Percentiles rank a stretch among this genome's conserved stretches.
phyloP scores from a whole-genome alignment of 2,329 filamentous ascomycete species.

The Penicillium sp. region DNA sequence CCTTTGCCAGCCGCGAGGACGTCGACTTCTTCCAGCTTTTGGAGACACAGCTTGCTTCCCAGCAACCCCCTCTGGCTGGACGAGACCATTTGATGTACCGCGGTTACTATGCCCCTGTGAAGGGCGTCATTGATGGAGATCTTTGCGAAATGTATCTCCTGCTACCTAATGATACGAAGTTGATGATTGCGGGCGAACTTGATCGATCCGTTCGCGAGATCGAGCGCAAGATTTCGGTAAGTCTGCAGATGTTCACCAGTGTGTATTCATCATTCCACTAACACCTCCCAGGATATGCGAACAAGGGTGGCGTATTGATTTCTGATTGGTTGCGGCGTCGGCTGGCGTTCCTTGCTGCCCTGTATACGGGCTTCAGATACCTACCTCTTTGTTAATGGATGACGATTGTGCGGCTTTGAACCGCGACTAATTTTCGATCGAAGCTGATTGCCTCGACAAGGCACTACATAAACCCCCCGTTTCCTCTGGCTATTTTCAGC shows the following conservation, averaged over 20 bases:
- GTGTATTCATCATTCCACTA: slow-evolving; percentile 3
- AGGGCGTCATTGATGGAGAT: slow-evolving; percentile 95
- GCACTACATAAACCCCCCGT: neutral
- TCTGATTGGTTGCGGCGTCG: slow-evolving; percentile 25
- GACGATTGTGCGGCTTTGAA: slow-evolving; percentile 10
- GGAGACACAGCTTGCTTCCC: slow-evolving; percentile 79
- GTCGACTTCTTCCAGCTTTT: slow-evolving; percentile 97
- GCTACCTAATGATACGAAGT: slow-evolving; percentile 82
- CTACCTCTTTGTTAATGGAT: slow-evolving; percentile 21
- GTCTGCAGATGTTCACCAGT: slow-evolving; percentile 18
- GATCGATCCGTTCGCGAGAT: slow-evolving; percentile 90
- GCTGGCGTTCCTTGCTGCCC: slow-evolving; percentile 19
- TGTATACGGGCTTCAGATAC: slow-evolving; percentile 27
- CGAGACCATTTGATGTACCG: slow-evolving; percentile 95
- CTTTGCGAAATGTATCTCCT: slow-evolving; percentile 88
- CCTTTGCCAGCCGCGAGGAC: slow-evolving; percentile 87
- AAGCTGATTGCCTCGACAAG: neutral
- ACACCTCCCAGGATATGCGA: slow-evolving; percentile 51
- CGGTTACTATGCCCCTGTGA: slow-evolving; percentile 92
- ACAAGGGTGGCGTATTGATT: slow-evolving; percentile 55
- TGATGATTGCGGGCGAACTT: slow-evolving; percentile 89
- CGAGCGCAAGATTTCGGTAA: slow-evolving; percentile 84
- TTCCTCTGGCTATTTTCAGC: neutral
- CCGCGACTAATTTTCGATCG: slow-evolving; percentile 2
- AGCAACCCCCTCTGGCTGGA: slow-evolving; percentile 84